These are phyloP conservation scores for Warburgia ugandensis DNA, from an alignment of 164 flowering plant species.

Conservation along the genomic window DNA sequence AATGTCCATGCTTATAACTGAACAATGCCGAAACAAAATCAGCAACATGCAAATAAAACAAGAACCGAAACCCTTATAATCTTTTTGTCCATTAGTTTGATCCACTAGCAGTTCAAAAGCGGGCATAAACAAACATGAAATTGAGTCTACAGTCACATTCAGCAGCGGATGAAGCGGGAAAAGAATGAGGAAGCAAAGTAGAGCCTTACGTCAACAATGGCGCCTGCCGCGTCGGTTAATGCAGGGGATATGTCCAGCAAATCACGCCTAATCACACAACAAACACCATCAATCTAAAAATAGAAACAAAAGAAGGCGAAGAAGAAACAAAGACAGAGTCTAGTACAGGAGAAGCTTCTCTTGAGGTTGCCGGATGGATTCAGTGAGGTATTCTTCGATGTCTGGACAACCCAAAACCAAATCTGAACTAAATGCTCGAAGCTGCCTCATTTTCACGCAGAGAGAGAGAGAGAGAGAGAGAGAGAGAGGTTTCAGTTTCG, in stretches of 20 bases:
- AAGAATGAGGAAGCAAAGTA: background rate
- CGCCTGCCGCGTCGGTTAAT: slow-evolving; percentile 93
- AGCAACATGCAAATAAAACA: no score
- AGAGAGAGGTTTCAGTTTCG: no score
- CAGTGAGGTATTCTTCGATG: slow-evolving; percentile 78
- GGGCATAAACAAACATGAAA: no score
- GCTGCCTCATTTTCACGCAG: no score
- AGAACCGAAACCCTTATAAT: no score
- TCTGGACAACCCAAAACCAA: slow-evolving; percentile 85
- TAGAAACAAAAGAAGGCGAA: background rate
- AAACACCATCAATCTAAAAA: background rate
- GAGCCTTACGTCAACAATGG: slow-evolving; percentile 77
- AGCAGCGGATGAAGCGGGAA: no score
- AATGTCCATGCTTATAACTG: no score
- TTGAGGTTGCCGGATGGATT: slow-evolving; percentile 33
- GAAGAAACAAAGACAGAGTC: slow-evolving; percentile 1
- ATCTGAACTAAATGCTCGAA: slow-evolving; percentile 24
- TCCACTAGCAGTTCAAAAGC: no score
- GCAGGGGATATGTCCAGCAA: slow-evolving; percentile 87
- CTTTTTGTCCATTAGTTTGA: no score
- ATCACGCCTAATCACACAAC: slow-evolving; percentile 53
- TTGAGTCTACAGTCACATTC: no score
- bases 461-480: no score
- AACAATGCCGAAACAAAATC: no score
- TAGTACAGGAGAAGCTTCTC: slow-evolving; percentile 78